Evolutionary conservation across 148 eudicot genomes (phyloP), one percentile per base, ranked within the genome.

Genomic region (Amaranthus palmeri): DNA sequence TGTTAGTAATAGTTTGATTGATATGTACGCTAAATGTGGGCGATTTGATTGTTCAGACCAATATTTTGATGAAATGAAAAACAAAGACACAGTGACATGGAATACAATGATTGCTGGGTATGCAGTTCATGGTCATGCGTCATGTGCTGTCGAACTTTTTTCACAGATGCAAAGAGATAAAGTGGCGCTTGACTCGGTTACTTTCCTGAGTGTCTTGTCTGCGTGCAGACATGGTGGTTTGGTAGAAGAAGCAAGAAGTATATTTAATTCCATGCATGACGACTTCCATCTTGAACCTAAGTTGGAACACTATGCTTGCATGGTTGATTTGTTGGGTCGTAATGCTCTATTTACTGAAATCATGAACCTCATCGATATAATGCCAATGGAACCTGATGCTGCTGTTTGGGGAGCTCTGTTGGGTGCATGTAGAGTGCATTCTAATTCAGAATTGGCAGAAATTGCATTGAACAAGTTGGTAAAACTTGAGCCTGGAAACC

Each of bases 21-120:
- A 87, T 78, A 87, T 87, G 89, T 89, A 89, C 76, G 82, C 91
- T 65, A 89, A 89, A 84, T 89, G 96, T 62, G 91, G 91, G 40
- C 80, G 73, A 40, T 72, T 87, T 65, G 87, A 85, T 76, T 77
- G 59, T 80, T 77, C 96, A 5, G 85, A 87, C 65, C 70, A 67
- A 45, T 68, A 80, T 68, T 87, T 89, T 77, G 67, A 70, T 64
- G 88, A 84, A 68, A 85, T 84, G 81, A 69, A 73, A 58, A 63
- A 78, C 67, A 87, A 76, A 81, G 85, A 89, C 71, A 79, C 78
- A 49, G 74, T 87, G 47, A 82, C 96, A 69, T 87, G 96, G 96
- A 89, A 89, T 65, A 80, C 89, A 4, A 84, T 87, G 85, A 85
- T 89, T 5, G 69, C 86, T 59, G 91, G 82, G 18, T 89, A 81